Percentiles rank a stretch among this genome's conserved stretches.
phyloP scores from a whole-genome alignment of 768 basidiomycete genomes.

The Boletus huronensis region DNA sequence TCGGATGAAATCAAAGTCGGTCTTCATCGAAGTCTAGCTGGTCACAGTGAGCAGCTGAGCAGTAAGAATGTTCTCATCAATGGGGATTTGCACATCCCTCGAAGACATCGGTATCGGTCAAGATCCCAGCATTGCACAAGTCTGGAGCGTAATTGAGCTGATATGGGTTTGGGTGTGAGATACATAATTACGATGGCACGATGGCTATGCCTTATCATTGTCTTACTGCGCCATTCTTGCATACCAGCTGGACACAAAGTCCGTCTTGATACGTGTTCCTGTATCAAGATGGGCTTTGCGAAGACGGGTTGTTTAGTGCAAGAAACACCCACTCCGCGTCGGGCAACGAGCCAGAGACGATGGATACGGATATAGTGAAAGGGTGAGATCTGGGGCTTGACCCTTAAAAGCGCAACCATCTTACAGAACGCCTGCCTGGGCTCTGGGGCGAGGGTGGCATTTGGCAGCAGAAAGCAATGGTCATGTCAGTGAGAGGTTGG shows the following conservation, averaged over 20 bases:
- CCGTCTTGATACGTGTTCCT: conserved; percentile 2
- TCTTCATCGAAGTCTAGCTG: background rate
- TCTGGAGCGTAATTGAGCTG: background rate
- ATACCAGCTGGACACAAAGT: conserved; percentile 7
- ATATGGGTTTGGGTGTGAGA: background rate
- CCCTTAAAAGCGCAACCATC: background rate
- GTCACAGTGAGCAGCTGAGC: background rate
- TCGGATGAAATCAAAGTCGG: background rate
- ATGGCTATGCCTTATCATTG: background rate
- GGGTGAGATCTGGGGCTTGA: background rate
- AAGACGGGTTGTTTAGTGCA: background rate
- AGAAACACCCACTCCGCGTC: background rate
- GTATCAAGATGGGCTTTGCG: conserved; percentile 22
- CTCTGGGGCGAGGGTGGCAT: too few relatives aligned
- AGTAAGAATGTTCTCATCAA: background rate
- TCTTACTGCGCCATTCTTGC: background rate
- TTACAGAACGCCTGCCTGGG: too few relatives aligned
- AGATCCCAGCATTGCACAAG: background rate
- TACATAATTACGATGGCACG: background rate
- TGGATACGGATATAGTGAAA: background rate
- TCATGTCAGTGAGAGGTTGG: background rate
- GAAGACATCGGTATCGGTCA: background rate
- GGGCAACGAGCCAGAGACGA: background rate
- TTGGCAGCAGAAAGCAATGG: background rate
- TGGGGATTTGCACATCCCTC: background rate